Conservation (phyloP, 495 filamentous ascomycete species). For the Entonaema liquescens region DNA sequence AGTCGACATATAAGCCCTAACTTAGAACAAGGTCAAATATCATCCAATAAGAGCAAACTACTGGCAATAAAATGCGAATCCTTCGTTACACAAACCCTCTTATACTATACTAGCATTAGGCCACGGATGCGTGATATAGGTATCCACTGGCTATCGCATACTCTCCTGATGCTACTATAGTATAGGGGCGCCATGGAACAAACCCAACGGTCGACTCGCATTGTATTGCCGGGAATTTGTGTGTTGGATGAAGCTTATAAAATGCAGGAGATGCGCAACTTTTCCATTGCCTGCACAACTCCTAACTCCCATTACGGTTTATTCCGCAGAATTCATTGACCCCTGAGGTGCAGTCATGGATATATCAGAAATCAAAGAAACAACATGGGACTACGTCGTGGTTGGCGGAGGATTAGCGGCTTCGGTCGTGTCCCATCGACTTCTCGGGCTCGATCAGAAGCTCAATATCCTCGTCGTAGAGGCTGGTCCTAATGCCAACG, state of each 20-base stretch:
- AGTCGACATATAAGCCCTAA: not conserved
- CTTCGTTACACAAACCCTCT: not conserved
- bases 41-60: too few relatives aligned
- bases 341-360: not conserved
- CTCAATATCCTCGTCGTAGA: slow-evolving; percentile 48
- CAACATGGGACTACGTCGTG: slow-evolving; percentile 45
- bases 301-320: not conserved
- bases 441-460: slow-evolving; percentile 28
- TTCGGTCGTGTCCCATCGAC: slow-evolving; percentile 44
- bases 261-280: too few relatives aligned
- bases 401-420: slow-evolving; percentile 48
- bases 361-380: not conserved
- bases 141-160: too few relatives aligned
- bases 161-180: too few relatives aligned
- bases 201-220: too few relatives aligned
- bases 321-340: not conserved
- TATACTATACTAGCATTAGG: not conserved
- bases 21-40: not conserved
- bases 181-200: too few relatives aligned
- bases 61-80: not conserved
- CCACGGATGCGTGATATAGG: too few relatives aligned
- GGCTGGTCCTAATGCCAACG: slow-evolving; percentile 44
- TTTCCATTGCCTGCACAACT: not conserved
- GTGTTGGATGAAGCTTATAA: not conserved
- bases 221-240: not conserved